Percentiles rank a stretch among this genome's conserved stretches.
Conservation (phyloP, 2,329 filamentous ascomycete species). For the Aureobasidium sp. region DNA sequence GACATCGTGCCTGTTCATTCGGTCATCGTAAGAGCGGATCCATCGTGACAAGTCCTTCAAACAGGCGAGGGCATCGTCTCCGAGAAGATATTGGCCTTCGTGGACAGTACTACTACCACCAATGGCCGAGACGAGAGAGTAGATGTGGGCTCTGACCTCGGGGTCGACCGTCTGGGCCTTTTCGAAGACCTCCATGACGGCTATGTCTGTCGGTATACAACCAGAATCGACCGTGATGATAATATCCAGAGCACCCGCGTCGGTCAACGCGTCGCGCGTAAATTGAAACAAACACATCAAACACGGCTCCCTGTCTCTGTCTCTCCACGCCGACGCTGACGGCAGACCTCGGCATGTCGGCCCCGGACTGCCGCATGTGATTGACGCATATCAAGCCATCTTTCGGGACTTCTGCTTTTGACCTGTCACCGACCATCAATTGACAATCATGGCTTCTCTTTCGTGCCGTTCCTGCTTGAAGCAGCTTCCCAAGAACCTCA, state of each 20-base stretch:
- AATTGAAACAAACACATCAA: slow-evolving; percentile 5
- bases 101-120: slow-evolving; percentile 74
- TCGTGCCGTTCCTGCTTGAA: neutral
- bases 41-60: slow-evolving; percentile 91
- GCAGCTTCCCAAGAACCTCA: neutral
- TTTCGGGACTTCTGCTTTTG: neutral
- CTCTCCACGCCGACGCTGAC: neutral
- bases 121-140: slow-evolving; percentile 87
- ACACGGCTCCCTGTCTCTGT: neutral
- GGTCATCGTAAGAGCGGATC: slow-evolving; percentile 91
- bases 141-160: slow-evolving; percentile 86
- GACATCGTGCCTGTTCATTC: slow-evolving; percentile 88
- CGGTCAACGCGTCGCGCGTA: neutral
- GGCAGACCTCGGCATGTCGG: slow-evolving; percentile 3
- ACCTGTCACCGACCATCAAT: neutral
- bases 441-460: neutral
- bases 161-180: slow-evolving; percentile 57
- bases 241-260: neutral
- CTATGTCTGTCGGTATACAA: neutral
- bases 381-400: neutral
- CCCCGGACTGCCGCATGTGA: neutral
- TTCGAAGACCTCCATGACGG: slow-evolving; percentile 22
- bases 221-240: neutral
- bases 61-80: slow-evolving; percentile 86
- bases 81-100: slow-evolving; percentile 75